These are phyloP conservation scores for Aureobasidium sp. DNA, from an alignment of 2,329 filamentous ascomycete genomes.

Conservation along the genomic window DNA sequence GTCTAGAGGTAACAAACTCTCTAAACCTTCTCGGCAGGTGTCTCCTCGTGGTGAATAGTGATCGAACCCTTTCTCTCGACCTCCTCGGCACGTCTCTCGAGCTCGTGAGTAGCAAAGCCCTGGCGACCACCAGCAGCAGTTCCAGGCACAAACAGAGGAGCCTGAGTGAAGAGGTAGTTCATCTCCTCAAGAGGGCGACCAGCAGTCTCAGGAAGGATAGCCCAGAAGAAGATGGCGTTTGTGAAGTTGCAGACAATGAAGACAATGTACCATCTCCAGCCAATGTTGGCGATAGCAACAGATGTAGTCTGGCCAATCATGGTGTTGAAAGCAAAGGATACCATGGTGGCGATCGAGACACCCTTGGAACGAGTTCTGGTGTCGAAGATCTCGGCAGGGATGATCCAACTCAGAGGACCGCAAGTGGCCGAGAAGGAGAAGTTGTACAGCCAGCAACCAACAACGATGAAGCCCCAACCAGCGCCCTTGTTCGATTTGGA, in stretches of 20 bases:
- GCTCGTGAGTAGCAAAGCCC: slow-evolving; percentile 48
- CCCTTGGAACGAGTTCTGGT: slow-evolving; percentile 68
- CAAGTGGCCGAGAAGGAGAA: slow-evolving; percentile 66
- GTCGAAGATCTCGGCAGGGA: slow-evolving; percentile 65
- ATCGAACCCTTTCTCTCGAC: slow-evolving; percentile 32
- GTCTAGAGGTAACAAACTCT: background rate
- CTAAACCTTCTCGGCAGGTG: background rate
- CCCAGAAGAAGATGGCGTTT: slow-evolving; percentile 62
- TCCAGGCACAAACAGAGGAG: slow-evolving; percentile 55
- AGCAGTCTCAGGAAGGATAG: slow-evolving; percentile 59
- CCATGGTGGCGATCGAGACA: slow-evolving; percentile 68
- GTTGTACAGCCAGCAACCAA: slow-evolving; percentile 73
- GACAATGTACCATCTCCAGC: slow-evolving; percentile 52
- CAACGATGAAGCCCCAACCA: slow-evolving; percentile 69
- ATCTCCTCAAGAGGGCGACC: slow-evolving; percentile 56
- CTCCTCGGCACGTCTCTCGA: slow-evolving; percentile 53
- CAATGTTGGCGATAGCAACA: slow-evolving; percentile 49
- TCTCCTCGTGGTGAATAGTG: slow-evolving; percentile 13
- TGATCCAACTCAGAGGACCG: slow-evolving; percentile 58
- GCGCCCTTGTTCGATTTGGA: slow-evolving; percentile 38
- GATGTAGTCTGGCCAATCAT: slow-evolving; percentile 65
- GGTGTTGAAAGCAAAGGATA: slow-evolving; percentile 64
- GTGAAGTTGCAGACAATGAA: slow-evolving; percentile 65
- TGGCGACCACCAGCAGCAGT: slow-evolving; percentile 41
- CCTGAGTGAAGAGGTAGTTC: slow-evolving; percentile 50